Conservation (phyloP, 495 filamentous ascomycete species). For the Aspergillus egyptiacus region DNA sequence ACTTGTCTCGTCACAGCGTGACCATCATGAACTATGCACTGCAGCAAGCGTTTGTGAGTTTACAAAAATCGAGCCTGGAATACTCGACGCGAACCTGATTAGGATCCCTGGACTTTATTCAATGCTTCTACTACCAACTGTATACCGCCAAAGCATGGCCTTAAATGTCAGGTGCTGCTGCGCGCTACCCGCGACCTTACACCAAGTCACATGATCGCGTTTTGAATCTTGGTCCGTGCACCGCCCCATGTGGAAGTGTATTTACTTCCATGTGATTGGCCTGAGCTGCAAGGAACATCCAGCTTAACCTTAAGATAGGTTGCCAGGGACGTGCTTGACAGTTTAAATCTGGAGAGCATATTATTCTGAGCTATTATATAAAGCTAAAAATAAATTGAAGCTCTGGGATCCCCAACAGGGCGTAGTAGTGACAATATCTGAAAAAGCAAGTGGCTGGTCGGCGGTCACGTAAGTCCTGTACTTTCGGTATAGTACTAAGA, state of each 20-base stretch:
- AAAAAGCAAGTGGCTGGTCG: too few relatives aligned
- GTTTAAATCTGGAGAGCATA: not conserved
- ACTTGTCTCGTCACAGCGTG: constrained; percentile 6
- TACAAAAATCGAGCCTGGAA: not conserved
- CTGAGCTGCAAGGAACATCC: constrained; percentile 1
- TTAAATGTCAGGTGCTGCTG: too few relatives aligned
- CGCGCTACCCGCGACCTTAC: constrained; percentile 23
- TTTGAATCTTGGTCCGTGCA: constrained; percentile 9
- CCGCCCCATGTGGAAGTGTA: not conserved
- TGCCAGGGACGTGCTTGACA: too few relatives aligned
- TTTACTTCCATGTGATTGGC: constrained; percentile 13
- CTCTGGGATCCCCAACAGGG: too few relatives aligned
- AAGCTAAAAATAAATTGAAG: too few relatives aligned
- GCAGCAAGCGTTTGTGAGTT: constrained; percentile 3
- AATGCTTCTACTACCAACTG: too few relatives aligned
- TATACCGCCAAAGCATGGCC: too few relatives aligned
- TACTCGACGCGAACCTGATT: not conserved
- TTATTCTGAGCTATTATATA: not conserved
- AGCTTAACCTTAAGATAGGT: too few relatives aligned
- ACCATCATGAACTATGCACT: constrained; percentile 17
- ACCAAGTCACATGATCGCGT: constrained; percentile 17
- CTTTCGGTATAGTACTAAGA: too few relatives aligned
- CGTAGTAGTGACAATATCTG: too few relatives aligned
- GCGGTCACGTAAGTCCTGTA: too few relatives aligned
- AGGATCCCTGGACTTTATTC: not conserved